Conservation (phyloP, 805 yeast species). For the Hanseniaspora thailandica region DNA sequence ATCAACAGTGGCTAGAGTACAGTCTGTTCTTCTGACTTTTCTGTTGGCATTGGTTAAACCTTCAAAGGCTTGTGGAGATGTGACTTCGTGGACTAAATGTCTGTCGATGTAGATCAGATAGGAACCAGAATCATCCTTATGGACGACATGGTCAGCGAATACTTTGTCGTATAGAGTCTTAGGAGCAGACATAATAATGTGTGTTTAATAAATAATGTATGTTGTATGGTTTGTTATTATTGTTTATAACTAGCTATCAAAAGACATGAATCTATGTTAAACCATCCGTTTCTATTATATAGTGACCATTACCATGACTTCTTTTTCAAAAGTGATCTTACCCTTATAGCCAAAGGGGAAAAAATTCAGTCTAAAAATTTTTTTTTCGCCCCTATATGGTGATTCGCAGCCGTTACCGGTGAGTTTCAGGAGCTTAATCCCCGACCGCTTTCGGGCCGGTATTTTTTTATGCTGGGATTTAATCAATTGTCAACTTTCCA, state of each 20-base stretch:
- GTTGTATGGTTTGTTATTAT: too few relatives aligned
- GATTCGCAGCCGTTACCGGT: constrained; percentile 7
- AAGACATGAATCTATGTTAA: too few relatives aligned
- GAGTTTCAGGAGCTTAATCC: neutral
- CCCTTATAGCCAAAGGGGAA: neutral
- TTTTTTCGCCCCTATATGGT: too few relatives aligned
- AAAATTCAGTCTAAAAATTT: neutral
- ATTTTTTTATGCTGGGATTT: neutral
- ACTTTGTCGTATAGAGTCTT: constrained; percentile 91
- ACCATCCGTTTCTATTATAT: neutral
- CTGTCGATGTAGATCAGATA: constrained; percentile 85
- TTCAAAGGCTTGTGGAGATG: constrained; percentile 98
- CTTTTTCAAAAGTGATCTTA: neutral
- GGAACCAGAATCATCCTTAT: constrained; percentile 78
- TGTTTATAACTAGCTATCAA: too few relatives aligned
- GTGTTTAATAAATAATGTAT: neutral
- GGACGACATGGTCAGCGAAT: constrained; percentile 87
- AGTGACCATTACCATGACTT: neutral
- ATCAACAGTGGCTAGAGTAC: constrained; percentile 90
- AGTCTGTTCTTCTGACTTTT: constrained; percentile 77
- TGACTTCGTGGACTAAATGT: constrained; percentile 95
- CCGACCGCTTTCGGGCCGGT: neutral
- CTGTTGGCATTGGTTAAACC: constrained; percentile 84
- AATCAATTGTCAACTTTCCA: neutral
- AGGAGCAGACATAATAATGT: constrained; percentile 29